Percentiles rank a stretch among this genome's conserved stretches.
phyloP scores from a whole-genome alignment of 1,284 basidiomycete species.

The Puccinia triticina region DNA sequence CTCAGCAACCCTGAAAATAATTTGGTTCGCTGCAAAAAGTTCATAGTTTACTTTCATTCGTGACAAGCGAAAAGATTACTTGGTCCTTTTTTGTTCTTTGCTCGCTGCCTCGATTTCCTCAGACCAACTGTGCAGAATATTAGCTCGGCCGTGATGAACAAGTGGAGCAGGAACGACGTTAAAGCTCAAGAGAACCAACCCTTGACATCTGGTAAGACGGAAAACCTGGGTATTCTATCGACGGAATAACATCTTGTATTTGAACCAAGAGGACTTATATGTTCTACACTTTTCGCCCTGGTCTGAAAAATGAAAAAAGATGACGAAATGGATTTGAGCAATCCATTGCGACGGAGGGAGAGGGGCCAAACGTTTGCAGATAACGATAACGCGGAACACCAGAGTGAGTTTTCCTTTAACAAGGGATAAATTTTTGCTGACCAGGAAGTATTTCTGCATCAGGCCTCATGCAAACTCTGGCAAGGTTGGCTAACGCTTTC shows the following conservation, averaged over 20 bases:
- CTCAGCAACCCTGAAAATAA: not conserved
- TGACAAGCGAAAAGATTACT: not conserved
- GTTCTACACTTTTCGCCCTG: not conserved
- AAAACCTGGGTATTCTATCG: not conserved
- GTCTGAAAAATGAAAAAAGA: not conserved
- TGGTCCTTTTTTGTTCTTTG: not conserved
- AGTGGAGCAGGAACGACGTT: not conserved
- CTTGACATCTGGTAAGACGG: not conserved
- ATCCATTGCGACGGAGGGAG: not conserved
- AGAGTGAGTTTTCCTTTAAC: not conserved
- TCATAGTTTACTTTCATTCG: not conserved
- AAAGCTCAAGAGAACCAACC: not conserved
- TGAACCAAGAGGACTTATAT: not conserved
- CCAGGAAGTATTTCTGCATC: not conserved
- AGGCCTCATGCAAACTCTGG: not conserved
- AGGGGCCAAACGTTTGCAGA: not conserved
- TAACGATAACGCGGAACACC: too few species aligned
- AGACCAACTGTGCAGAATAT: not conserved
- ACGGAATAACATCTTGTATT: not conserved
- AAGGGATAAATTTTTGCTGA: not conserved
- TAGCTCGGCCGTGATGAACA: not conserved
- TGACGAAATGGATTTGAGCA: slow-evolving; percentile 1
- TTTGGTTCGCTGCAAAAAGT: not conserved
- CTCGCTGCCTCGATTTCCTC: not conserved
- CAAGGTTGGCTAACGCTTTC: not conserved